phyloP scores from a whole-genome alignment of 78 protist species.

The Pelomyxa schiedti region DNA sequence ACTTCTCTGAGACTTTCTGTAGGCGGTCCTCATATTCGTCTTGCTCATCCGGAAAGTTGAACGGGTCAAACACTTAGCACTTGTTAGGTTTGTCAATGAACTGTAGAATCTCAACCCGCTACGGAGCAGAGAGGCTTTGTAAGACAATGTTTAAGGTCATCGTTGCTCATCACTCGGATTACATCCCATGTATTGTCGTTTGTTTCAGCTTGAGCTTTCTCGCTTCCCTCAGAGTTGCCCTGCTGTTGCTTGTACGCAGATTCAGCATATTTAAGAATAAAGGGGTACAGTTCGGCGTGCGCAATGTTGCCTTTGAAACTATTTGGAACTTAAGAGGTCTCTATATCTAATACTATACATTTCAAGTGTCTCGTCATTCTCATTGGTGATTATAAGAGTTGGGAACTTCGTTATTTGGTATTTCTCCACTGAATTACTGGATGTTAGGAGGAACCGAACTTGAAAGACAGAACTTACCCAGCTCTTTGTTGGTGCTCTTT shows the following conservation, averaged over 20 bases:
- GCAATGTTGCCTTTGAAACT: not conserved
- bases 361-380: too few species aligned
- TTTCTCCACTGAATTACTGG: not conserved
- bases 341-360: too few species aligned
- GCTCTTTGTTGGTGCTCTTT: not conserved
- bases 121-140: too few species aligned
- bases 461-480: not conserved
- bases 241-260: not conserved
- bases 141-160: too few species aligned
- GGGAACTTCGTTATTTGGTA: not conserved
- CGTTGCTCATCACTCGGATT: too few species aligned
- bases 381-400: not conserved
- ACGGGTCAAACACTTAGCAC: not conserved
- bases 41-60: not conserved
- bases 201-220: too few species aligned
- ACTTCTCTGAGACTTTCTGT: not conserved
- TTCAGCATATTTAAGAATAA: too few species aligned
- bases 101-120: too few species aligned
- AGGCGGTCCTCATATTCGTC: not conserved
- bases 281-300: not conserved
- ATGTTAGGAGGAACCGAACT: not conserved
- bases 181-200: too few species aligned
- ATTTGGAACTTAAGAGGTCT: too few species aligned
- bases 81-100: too few species aligned
- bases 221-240: not conserved